Percentiles rank a stretch among this genome's conserved stretches.
Conservation (phyloP, 2,329 filamentous ascomycete genomes). For the Paecilomyces niveus region DNA sequence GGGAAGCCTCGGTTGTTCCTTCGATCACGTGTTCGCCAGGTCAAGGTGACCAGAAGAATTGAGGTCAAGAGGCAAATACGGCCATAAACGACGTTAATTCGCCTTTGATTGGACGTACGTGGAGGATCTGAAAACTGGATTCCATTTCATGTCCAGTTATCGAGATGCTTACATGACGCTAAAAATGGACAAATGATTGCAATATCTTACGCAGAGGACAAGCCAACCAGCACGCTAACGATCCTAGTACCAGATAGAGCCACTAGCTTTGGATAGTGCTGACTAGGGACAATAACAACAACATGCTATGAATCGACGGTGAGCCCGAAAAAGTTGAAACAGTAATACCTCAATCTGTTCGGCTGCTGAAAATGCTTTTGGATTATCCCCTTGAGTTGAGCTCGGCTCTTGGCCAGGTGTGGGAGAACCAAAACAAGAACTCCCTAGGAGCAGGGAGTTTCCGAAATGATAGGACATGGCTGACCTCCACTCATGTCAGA, state of each 20-base stretch:
- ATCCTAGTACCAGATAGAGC: not conserved
- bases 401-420: too few species aligned
- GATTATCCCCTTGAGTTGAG: too few species aligned
- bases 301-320: not conserved
- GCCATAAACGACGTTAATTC: not conserved
- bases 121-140: not conserved
- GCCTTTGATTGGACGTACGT: not conserved
- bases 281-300: not conserved
- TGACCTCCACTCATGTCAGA: too few species aligned
- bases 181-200: not conserved
- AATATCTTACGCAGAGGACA: not conserved
- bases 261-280: not conserved
- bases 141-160: not conserved
- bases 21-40: not conserved
- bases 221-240: not conserved
- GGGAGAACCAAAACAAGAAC: too few species aligned
- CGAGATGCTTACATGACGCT: too few species aligned
- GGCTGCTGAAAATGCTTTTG: too few species aligned
- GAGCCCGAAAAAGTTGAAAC: not conserved
- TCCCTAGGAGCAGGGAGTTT: too few species aligned
- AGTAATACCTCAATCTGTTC: too few species aligned
- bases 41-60: not conserved
- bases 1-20: not conserved
- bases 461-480: too few species aligned
- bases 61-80: not conserved